Base-by-base conservation (phyloP, 164 flowering plant genomes). In the Warburgia ugandensis region DNA sequence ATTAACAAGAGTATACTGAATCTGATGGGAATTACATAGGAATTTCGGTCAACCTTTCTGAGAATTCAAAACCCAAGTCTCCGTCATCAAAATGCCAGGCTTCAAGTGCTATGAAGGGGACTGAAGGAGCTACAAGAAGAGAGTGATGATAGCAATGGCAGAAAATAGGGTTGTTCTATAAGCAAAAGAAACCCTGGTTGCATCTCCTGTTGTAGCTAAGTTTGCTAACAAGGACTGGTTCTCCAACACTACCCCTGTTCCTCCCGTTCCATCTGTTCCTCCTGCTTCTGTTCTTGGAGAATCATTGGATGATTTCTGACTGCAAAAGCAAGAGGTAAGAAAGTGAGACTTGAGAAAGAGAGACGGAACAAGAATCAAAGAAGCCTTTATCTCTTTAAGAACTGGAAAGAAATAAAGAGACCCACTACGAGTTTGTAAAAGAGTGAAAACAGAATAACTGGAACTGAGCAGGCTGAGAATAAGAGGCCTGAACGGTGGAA, bases 271-370 rank as follows among this genome's bases (percentile, higher is more conserved):
- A 21, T 56, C 59, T 0, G 61, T 31, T 19, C 43, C 62, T 7
- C 50, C 19, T 19, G 43, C 26, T 52, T 49, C 59, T 1, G 61
- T 29, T 49, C 25, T 43, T 35, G 62, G 36, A 44, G 75, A 29
- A 50, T 69, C 73, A 41, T 58, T 63, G 30, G 80, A 68, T 16
- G 77, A 66, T 43, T 80, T 80, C 51, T 66, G 72, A 52, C 83
- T 75, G 73, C 28, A 11, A 10, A 32, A 31, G 17, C 16, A 40
- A 48, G 27, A 11, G 16, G 32, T 31, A 40, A 40, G 14, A 10
- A 5, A 27, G n/a, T 35, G 1, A 20, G 8, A 19, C 1, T 20
- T 28, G 12, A 12, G 25, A 40, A 23, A 28, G 41, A 22, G 9
- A 17, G 27, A 10, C 29, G 48, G 4, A 12, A 23, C 13, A 8